Base-by-base conservation (phyloP, 2,329 filamentous ascomycete species). In the Cytospora leucostoma region DNA sequence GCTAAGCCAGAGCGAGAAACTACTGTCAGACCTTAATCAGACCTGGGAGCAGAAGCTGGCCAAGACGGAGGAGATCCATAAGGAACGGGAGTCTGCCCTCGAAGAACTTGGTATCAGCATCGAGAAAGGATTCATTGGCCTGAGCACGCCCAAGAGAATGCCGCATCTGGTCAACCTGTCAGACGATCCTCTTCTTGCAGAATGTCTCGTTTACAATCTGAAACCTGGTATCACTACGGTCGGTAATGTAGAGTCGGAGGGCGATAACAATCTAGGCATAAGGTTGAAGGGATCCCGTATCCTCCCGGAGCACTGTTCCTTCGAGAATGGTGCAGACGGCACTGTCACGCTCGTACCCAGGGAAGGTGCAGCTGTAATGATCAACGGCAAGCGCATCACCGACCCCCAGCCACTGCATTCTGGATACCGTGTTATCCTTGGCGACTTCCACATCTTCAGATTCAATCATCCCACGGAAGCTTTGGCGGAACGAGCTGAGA, bases 391-490 rank as follows among this genome's bases (percentile, higher is more conserved):
- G 68, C 90, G 93, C 19, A 91, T 98, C 60, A 87, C 93, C 60
- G 93, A 93, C 71, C 88, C 93, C 1, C 93, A 89, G 68, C 86
- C 93, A 68, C 81, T 99, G 51, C 89, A 93, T 72, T 97, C 93
- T 71, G 95, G 95, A 7, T 97, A 93, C 74, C 90, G 95, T 66
- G 91, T 99, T 60, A 99, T 99, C 67, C 82, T 99, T 11, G 95
- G 95, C 49, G 95, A 99, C 75, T 99, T 99, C 70, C 95, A 99
- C 75, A 99, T 99, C 66, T 98, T 99, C 78, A 85, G 95, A 62
- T 99, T 99, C 80, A 99, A 98, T 71, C 93, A 99, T 73, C 95
- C 95, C 0, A 90, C 97, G 81, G 95, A 99, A 78, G 95, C 95
- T 35, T 88, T 92, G 64, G 94, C 93, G 3, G 95, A 99, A 77